phyloP scores from a whole-genome alignment of 2,329 filamentous ascomycete species.

The Exophiala mesophila region DNA sequence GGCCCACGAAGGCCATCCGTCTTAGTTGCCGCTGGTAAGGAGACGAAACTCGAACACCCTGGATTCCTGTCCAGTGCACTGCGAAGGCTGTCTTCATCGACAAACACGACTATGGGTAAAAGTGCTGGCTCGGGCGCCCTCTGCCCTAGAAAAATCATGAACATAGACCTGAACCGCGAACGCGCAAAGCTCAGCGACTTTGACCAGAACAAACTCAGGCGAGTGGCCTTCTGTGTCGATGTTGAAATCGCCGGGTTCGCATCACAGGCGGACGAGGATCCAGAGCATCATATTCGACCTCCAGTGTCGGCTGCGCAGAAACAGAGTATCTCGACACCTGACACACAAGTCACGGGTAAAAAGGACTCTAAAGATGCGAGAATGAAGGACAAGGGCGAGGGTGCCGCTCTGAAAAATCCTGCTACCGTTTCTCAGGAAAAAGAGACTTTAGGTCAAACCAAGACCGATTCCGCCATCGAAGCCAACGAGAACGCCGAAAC shows the following conservation, averaged over 20 bases:
- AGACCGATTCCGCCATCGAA: constrained; percentile 24
- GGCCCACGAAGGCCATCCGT: constrained; percentile 23
- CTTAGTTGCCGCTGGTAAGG: constrained; percentile 26
- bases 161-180: constrained; percentile 74
- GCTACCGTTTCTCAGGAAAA: constrained; percentile 52
- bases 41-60: constrained; percentile 60
- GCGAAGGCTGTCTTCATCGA: constrained; percentile 71
- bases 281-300: constrained; percentile 38
- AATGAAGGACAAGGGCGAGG: constrained; percentile 66
- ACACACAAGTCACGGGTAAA: constrained; percentile 30
- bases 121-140: constrained; percentile 58
- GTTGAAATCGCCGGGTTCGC: constrained; percentile 92
- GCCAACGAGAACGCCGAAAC: constrained; percentile 27
- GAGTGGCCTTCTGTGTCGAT: constrained; percentile 93
- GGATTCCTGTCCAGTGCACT: constrained; percentile 78
- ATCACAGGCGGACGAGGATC: constrained; percentile 62
- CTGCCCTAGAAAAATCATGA: constrained; percentile 76
- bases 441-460: constrained; percentile 43
- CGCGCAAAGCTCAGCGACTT: constrained; percentile 75
- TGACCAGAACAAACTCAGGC: constrained; percentile 71
- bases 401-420: constrained; percentile 65
- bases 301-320: constrained; percentile 19
- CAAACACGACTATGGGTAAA: constrained; percentile 47
- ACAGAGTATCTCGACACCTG: constrained; percentile 26
- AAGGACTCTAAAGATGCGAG: constrained; percentile 46